Percentiles rank a stretch among this genome's conserved stretches.
phyloP scores from a whole-genome alignment of 306 rosid genomes.

The Lupinus albus region DNA sequence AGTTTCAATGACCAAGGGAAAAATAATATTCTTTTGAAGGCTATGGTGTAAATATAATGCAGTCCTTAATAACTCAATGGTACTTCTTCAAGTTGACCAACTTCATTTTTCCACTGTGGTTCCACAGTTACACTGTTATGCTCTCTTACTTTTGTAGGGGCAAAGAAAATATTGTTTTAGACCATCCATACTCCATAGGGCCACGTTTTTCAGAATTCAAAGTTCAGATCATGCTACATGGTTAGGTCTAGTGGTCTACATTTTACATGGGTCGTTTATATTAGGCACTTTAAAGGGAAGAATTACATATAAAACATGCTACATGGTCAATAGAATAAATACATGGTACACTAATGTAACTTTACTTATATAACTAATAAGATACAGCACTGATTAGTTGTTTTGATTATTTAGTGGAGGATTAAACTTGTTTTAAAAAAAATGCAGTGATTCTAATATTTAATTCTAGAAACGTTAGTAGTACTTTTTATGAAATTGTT shows the following conservation, averaged over 20 bases:
- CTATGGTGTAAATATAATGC: constrained; percentile 20
- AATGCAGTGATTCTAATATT: too few relatives aligned
- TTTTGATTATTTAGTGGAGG: too few relatives aligned
- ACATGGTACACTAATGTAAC: neutral
- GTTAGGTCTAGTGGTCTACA: too few relatives aligned
- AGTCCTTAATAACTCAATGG: constrained; percentile 28
- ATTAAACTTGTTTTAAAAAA: too few relatives aligned
- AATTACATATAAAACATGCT: constrained; percentile 1
- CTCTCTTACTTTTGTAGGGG: constrained; percentile 4
- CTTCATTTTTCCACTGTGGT: constrained; percentile 34
- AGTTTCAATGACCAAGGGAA: neutral
- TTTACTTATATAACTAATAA: too few relatives aligned
- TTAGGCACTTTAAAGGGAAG: constrained; percentile 31
- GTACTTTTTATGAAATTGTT: neutral
- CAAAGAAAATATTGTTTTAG: constrained; percentile 29
- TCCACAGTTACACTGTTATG: constrained; percentile 30
- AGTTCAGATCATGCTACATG: constrained; percentile 32
- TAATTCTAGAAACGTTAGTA: neutral
- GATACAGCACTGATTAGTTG: too few relatives aligned
- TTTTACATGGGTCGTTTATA: constrained; percentile 17
- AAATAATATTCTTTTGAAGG: too few relatives aligned
- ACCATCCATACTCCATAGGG: constrained; percentile 1
- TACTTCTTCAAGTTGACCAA: constrained; percentile 3
- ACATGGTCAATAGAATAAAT: constrained; percentile 15
- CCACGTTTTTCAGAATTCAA: constrained; percentile 38